Evolutionary conservation across 2,329 filamentous ascomycete genomes (phyloP).

Genomic region (Botrytis fragariae): DNA sequence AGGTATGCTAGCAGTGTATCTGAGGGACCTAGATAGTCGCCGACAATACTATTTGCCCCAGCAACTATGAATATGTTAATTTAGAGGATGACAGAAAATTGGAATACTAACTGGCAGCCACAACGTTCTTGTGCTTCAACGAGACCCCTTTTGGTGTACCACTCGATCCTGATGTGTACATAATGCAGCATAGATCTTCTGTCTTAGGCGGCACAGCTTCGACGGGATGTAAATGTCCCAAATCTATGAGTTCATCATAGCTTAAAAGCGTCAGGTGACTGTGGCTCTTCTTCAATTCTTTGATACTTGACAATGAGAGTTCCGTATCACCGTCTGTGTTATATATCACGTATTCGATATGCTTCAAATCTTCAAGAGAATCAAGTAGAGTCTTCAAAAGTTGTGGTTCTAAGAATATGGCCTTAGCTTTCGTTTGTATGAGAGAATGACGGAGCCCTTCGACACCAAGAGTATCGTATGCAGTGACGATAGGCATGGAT

Average conservation of each 20-base stretch:
- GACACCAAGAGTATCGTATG: constrained; percentile 88
- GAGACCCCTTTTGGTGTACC: constrained; percentile 88
- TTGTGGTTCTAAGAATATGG: constrained; percentile 84
- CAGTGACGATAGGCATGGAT: constrained; percentile 87
- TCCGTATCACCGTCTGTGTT: constrained; percentile 56
- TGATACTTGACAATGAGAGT: constrained; percentile 43
- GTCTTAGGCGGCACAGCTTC: constrained; percentile 69
- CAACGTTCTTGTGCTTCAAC: constrained; percentile 77
- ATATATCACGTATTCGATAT: constrained; percentile 60
- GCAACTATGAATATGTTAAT: constrained; percentile 54
- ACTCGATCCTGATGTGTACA: constrained; percentile 87
- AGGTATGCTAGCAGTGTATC: constrained; percentile 88
- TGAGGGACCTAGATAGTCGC: constrained; percentile 70
- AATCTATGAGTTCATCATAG: constrained; percentile 53
- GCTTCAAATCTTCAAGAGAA: constrained; percentile 55
- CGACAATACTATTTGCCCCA: constrained; percentile 75
- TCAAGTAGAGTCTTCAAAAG: constrained; percentile 60
- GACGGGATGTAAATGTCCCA: constrained; percentile 59
- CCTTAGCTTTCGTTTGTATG: constrained; percentile 72
- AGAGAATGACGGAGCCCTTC: constrained; percentile 84
- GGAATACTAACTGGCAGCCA: constrained; percentile 66
- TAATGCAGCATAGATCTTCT: constrained; percentile 78
- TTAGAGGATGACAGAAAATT: neutral
- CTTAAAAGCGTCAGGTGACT: constrained; percentile 52
- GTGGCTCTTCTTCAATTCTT: constrained; percentile 55